Conservation (phyloP, 768 basidiomycete species). For the Xerocomellus chrysenteron region DNA sequence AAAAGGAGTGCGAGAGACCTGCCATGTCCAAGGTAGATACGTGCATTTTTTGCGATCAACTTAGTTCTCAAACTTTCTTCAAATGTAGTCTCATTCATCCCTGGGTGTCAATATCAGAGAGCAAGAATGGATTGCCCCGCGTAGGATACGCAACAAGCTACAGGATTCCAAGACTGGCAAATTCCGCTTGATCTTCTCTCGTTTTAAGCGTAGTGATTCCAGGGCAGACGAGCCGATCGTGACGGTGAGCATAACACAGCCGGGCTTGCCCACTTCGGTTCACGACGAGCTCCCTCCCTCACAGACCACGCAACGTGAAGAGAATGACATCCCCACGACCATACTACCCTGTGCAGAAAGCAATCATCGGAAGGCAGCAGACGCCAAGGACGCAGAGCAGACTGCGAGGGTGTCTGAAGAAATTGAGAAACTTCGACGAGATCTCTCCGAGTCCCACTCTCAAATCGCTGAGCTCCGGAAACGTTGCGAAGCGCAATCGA, state of each 20-base stretch:
- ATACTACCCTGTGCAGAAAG: too few relatives aligned
- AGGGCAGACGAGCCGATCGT: not conserved
- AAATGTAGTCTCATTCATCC: not conserved
- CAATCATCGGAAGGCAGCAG: not conserved
- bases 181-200: not conserved
- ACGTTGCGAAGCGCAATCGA: constrained; percentile 10
- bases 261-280: not conserved
- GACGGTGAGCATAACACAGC: not conserved
- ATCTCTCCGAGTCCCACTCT: not conserved
- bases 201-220: too few relatives aligned
- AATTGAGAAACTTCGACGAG: constrained; percentile 1
- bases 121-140: not conserved
- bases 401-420: not conserved
- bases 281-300: not conserved
- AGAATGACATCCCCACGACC: not conserved
- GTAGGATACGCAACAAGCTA: not conserved
- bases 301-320: not conserved
- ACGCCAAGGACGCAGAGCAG: not conserved
- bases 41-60: not conserved
- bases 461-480: constrained; percentile 4
- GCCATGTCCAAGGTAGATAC: not conserved
- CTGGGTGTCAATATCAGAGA: not conserved
- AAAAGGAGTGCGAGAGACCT: not conserved
- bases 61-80: not conserved
- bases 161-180: not conserved